A percentile compares a stretch with the other conserved stretches of the same genome.
Conservation (phyloP, 164 flowering plant species). For the Aristolochia californica region DNA sequence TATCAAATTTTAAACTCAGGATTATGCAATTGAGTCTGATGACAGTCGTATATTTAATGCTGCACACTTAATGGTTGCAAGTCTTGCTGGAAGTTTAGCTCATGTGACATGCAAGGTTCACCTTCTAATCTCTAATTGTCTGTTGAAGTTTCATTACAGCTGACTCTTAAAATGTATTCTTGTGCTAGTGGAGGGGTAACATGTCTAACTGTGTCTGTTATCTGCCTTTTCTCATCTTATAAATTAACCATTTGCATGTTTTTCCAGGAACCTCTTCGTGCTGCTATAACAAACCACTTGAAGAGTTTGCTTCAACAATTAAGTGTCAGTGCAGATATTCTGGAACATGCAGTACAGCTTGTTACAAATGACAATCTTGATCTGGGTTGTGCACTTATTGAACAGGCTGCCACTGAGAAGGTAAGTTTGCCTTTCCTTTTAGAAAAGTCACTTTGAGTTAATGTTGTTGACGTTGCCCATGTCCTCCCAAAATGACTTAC, state of each 20-base stretch:
- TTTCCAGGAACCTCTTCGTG: slow-evolving; percentile 79
- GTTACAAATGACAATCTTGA: slow-evolving; percentile 96
- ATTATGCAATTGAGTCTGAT: slow-evolving; percentile 89
- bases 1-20: slow-evolving; percentile 27
- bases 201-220: not conserved
- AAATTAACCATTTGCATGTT: slow-evolving; percentile 3
- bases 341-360: slow-evolving; percentile 74
- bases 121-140: not conserved
- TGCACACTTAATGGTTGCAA: slow-evolving; percentile 94
- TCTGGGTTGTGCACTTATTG: slow-evolving; percentile 88
- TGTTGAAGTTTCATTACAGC: not conserved
- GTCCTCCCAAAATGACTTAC: no score
- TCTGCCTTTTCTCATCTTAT: not conserved
- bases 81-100: slow-evolving; percentile 94
- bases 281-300: slow-evolving; percentile 67
- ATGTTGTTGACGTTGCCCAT: no score
- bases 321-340: slow-evolving; percentile 42
- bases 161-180: no score
- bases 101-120: slow-evolving; percentile 99
- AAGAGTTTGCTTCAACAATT: slow-evolving; percentile 57
- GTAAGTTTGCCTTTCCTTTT: slow-evolving; percentile 19
- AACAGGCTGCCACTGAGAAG: slow-evolving; percentile 94
- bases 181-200: no score
- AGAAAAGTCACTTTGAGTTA: no score
- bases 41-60: slow-evolving; percentile 85